These are phyloP conservation scores for Blastobotrys petasosporus DNA, from an alignment of 1,139 yeast species.

Conservation along the genomic window DNA sequence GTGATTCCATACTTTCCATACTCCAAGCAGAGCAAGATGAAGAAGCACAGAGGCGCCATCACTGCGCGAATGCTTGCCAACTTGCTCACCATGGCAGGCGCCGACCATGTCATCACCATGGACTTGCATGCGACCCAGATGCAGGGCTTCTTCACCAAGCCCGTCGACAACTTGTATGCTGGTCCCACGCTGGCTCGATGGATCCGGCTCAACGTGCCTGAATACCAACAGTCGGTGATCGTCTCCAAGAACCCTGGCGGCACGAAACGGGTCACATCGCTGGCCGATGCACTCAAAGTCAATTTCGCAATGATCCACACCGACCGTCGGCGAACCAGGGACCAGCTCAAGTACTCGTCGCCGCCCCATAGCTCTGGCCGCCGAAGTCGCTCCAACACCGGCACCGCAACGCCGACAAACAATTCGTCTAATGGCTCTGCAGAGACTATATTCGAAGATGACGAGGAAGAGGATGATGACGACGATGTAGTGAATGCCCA, in stretches of 20 bases:
- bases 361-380: neutral
- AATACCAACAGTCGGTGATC: slow-evolving; percentile 75
- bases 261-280: slow-evolving; percentile 92
- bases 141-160: slow-evolving; percentile 98
- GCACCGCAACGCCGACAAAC: neutral
- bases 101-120: slow-evolving; percentile 97
- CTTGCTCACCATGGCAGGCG: slow-evolving; percentile 94
- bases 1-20: slow-evolving; percentile 97
- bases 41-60: slow-evolving; percentile 96
- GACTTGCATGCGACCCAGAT: slow-evolving; percentile 97
- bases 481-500: slow-evolving; percentile 64
- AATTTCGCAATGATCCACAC: slow-evolving; percentile 99
- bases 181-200: slow-evolving; percentile 96
- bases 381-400: neutral
- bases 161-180: slow-evolving; percentile 93
- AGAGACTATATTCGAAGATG: slow-evolving; percentile 8
- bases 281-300: slow-evolving; percentile 91
- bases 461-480: slow-evolving; percentile 46
- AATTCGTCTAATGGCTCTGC: neutral
- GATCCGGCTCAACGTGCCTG: slow-evolving; percentile 85
- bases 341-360: slow-evolving; percentile 37
- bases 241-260: slow-evolving; percentile 99
- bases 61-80: slow-evolving; percentile 99
- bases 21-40: slow-evolving; percentile 96
- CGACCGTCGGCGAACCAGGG: slow-evolving; percentile 86